Conservation (phyloP, 78 protist genomes). For the Pigoraptor vietnamica region DNA sequence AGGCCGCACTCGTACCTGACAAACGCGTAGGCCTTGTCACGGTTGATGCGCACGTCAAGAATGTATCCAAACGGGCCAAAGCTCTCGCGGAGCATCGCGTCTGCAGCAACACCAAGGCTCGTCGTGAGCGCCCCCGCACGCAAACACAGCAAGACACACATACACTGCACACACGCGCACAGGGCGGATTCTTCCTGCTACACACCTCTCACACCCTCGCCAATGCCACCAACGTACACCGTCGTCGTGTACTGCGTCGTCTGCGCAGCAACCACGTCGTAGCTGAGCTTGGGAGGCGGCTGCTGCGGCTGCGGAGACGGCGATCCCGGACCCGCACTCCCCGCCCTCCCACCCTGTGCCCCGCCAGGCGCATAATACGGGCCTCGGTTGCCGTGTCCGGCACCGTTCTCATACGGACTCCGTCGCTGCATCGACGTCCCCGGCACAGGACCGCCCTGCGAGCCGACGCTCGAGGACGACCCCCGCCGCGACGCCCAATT, state of each 20-base stretch:
- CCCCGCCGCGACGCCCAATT: neutral
- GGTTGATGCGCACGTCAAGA: neutral
- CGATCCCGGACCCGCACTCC: neutral
- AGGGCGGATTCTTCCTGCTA: too few relatives aligned
- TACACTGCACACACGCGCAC: neutral
- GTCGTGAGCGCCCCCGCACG: neutral
- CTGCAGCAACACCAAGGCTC: neutral
- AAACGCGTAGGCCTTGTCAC: neutral
- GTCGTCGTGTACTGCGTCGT: neutral
- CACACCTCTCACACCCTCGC: neutral
- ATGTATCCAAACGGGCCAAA: neutral
- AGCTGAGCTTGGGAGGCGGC: neutral
- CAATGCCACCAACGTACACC: neutral
- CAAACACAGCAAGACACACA: neutral
- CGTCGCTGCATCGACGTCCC: too few relatives aligned
- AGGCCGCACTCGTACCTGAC: neutral
- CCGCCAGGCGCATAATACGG: neutral
- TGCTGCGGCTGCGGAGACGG: neutral
- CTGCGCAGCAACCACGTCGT: neutral
- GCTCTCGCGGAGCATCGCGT: neutral
- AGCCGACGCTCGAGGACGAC: too few relatives aligned
- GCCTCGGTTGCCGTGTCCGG: neutral
- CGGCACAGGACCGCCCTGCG: too few relatives aligned
- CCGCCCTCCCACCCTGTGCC: neutral
- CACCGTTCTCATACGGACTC: neutral